phyloP scores from a whole-genome alignment of 2,329 filamentous ascomycete genomes.

The Trichocomaceae sp. region DNA sequence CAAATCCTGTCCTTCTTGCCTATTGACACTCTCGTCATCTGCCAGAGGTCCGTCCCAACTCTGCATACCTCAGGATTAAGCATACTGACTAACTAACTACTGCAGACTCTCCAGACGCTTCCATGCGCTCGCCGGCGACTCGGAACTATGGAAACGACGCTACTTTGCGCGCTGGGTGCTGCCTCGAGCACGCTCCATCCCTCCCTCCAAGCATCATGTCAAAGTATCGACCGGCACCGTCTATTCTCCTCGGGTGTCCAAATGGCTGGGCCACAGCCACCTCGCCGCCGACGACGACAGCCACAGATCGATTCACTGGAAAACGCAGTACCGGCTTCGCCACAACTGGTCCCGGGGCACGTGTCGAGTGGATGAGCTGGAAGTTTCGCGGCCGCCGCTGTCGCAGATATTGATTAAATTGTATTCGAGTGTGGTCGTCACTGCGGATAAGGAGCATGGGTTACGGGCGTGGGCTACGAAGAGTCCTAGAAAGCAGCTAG shows the following conservation, averaged over 20 bases:
- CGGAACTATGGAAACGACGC: conserved; percentile 81
- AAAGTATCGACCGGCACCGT: conserved; percentile 29
- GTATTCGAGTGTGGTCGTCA: conserved; percentile 68
- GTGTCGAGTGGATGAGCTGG: conserved; percentile 72
- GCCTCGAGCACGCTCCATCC: conserved; percentile 69
- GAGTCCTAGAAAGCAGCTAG: conserved; percentile 53
- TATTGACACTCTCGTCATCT: conserved; percentile 59
- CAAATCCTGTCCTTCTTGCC: conserved; percentile 75
- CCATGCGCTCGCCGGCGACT: conserved; percentile 65
- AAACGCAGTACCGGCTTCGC: conserved; percentile 75
- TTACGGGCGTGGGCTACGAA: conserved; percentile 73
- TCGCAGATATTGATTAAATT: conserved; percentile 68
- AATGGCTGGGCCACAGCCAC: conserved; percentile 57
- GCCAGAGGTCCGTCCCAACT: conserved; percentile 51
- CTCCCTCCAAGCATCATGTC: conserved; percentile 54
- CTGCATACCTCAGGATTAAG: background rate
- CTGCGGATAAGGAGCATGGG: conserved; percentile 62
- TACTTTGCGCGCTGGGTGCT: conserved; percentile 86
- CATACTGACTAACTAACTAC: conserved; percentile 5
- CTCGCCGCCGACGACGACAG: conserved; percentile 44
- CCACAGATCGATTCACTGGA: conserved; percentile 62
- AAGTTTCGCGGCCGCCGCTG: conserved; percentile 50
- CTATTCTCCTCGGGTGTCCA: conserved; percentile 52
- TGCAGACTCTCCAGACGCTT: conserved; percentile 60
- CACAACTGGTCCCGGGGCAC: conserved; percentile 86